These are phyloP conservation scores for Scedosporium dehoogii DNA, from an alignment of 2,329 filamentous ascomycete genomes.

Conservation along the genomic window DNA sequence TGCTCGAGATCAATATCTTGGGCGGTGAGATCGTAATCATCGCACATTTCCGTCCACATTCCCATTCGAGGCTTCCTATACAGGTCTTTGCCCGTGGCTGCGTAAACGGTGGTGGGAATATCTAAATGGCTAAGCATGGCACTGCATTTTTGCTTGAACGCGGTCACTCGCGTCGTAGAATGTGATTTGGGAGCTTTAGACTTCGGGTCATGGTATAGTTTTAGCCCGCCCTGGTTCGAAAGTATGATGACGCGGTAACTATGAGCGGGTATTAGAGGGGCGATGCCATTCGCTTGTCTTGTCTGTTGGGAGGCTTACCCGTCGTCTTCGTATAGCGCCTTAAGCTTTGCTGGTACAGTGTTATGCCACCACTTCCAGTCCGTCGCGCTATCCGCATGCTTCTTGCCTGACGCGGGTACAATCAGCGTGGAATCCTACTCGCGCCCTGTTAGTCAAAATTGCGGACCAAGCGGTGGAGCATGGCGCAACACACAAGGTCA, in stretches of 20 bases:
- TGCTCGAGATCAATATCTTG: conserved; percentile 54
- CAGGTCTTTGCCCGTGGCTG: conserved; percentile 70
- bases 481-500: conserved; percentile 43
- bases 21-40: conserved; percentile 49
- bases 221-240: conserved; percentile 82
- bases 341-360: conserved; percentile 57
- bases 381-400: conserved; percentile 55
- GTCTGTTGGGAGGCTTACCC: conserved; percentile 36
- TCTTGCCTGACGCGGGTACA: conserved; percentile 67
- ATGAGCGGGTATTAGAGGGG: conserved; percentile 4
- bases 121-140: conserved; percentile 62
- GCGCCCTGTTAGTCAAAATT: neutral
- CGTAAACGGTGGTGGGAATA: conserved; percentile 72
- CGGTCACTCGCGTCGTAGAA: conserved; percentile 52
- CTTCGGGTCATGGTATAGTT: conserved; percentile 64
- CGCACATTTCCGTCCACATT: conserved; percentile 66
- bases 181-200: conserved; percentile 47
- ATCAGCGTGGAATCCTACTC: conserved; percentile 75
- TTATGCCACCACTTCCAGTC: conserved; percentile 96
- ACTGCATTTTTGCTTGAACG: conserved; percentile 75
- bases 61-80: conserved; percentile 81
- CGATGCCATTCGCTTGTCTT: neutral
- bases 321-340: conserved; percentile 54
- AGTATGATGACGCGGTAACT: conserved; percentile 71
- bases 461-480: neutral